Base-by-base conservation (phyloP, 306 rosid species). In the Rosa multiflora region DNA sequence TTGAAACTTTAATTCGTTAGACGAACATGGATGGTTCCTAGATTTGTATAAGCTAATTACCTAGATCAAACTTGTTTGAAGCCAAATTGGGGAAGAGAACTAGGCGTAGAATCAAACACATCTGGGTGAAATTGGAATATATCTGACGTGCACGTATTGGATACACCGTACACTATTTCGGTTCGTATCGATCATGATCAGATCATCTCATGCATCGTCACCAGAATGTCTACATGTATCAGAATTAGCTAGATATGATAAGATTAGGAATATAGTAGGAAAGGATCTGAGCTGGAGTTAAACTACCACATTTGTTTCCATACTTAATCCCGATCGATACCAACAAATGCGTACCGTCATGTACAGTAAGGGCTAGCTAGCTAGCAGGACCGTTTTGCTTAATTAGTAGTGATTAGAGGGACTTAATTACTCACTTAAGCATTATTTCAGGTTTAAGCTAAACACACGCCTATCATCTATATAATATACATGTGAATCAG, bases 341-440 rank as follows among this genome's bases (percentile, higher is more conserved):
- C 70, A 67, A 37, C 71, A 37, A 67, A 32, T 67, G 71, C 43
- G 78, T 44, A 13, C 42, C 44, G 70, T 59, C 58, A 44, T 59
- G 43, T 42, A 59, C 70, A 17, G 43, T 75, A 37, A 66, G n/a
- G 46, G 7, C 59, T 53, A 17, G 59, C 23, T 0, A 5, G 23
- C 59, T 52, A 17, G 44, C 7, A 29, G 32, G 32, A 29, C 32
- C 32, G 32, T 29, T 29, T 29, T 29, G 32, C 32, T 29, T 29
- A 29, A 29, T 29, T 29, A 29, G 2, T 29, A 29, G 32, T 29
- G 32, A 29, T 29, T 29, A 75, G 76, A 67, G 88, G 84, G 0
- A 52, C 72, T 39, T 3, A 37, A 66, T 20, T 5, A 55, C 61
- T 55, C 23, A 1, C 39, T 66, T 3, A 3, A 74, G 37, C 14